Percentiles rank a stretch among this genome's conserved stretches.
phyloP scores from a whole-genome alignment of 768 basidiomycete species.

The Cystobasidiopsis lactophilus region DNA sequence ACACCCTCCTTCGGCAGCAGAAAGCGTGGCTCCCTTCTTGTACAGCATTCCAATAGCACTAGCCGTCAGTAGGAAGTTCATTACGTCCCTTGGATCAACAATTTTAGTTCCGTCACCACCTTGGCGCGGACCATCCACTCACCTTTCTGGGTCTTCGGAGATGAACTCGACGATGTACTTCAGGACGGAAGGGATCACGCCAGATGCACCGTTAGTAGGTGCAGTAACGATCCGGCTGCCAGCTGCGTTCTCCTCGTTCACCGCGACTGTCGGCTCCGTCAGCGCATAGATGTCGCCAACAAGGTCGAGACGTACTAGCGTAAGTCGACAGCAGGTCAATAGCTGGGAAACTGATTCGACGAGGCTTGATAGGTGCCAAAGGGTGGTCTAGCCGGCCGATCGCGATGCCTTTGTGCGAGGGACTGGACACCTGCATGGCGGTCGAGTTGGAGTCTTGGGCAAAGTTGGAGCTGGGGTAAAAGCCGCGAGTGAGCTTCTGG shows the following conservation, averaged over 20 bases:
- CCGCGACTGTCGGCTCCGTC: too few species aligned
- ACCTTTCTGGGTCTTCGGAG: slow-evolving; percentile 72
- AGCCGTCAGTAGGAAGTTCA: slow-evolving; percentile 76
- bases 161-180: slow-evolving; percentile 48
- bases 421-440: too few species aligned
- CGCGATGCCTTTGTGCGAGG: background rate
- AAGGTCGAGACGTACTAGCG: too few species aligned
- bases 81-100: too few species aligned
- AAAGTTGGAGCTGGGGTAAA: slow-evolving; percentile 12
- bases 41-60: slow-evolving; percentile 61
- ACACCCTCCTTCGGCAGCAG: slow-evolving; percentile 68
- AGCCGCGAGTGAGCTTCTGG: slow-evolving; percentile 23
- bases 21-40: slow-evolving; percentile 91
- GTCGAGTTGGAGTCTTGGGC: background rate
- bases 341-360: slow-evolving; percentile 68
- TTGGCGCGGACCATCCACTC: too few species aligned
- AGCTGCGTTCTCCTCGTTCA: slow-evolving; percentile 81
- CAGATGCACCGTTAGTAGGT: slow-evolving; percentile 68
- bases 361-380: slow-evolving; percentile 8
- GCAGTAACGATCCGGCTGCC: slow-evolving; percentile 89
- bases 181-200: slow-evolving; percentile 57
- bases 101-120: too few species aligned
- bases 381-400: slow-evolving; percentile 10
- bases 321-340: slow-evolving; percentile 86
- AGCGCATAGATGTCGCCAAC: too few species aligned